A percentile compares a stretch with the other conserved stretches of the same genome.
phyloP scores from a whole-genome alignment of 345 rosid species.

The Capsella bursapastoris region DNA sequence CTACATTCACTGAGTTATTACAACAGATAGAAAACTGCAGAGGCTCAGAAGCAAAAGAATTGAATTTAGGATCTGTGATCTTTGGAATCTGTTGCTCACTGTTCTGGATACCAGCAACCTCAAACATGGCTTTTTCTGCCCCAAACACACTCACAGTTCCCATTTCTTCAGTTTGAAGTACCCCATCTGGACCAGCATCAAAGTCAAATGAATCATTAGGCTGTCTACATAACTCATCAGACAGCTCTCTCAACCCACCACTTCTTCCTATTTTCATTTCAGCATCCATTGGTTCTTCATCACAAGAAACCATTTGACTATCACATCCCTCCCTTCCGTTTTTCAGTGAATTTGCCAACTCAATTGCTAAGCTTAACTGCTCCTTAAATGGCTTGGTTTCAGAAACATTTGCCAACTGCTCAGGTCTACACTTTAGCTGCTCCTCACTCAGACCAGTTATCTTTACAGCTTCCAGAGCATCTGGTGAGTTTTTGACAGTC shows the following conservation, averaged over 20 bases:
- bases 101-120: slow-evolving; percentile 44
- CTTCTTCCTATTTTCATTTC: slow-evolving; percentile 21
- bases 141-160: slow-evolving; percentile 45
- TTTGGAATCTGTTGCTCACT: slow-evolving; percentile 40
- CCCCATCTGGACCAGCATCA: slow-evolving; percentile 50
- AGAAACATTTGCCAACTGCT: slow-evolving; percentile 33
- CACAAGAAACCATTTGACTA: slow-evolving; percentile 43
- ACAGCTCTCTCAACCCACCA: slow-evolving; percentile 21
- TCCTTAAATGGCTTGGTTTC: slow-evolving; percentile 39
- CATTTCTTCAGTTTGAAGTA: slow-evolving; percentile 40
- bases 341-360: slow-evolving; percentile 46
- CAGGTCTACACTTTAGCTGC: slow-evolving; percentile 35
- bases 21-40: slow-evolving; percentile 40
- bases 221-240: slow-evolving; percentile 34
- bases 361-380: slow-evolving; percentile 42
- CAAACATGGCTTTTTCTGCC: slow-evolving; percentile 46
- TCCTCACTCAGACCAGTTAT: slow-evolving; percentile 31
- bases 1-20: slow-evolving; percentile 15
- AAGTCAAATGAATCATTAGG: slow-evolving; percentile 8
- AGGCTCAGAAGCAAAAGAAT: slow-evolving; percentile 48
- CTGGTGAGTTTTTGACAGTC: slow-evolving; percentile 34
- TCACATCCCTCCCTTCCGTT: slow-evolving; percentile 39
- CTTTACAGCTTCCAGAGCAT: slow-evolving; percentile 38
- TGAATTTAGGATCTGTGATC: slow-evolving; percentile 45
- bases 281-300: slow-evolving; percentile 24